A percentile compares a stretch with the other conserved stretches of the same genome.
These are phyloP conservation scores for Neonectria neomacrospora DNA, from an alignment of 2,329 filamentous ascomycete species.

Conservation along the genomic window DNA sequence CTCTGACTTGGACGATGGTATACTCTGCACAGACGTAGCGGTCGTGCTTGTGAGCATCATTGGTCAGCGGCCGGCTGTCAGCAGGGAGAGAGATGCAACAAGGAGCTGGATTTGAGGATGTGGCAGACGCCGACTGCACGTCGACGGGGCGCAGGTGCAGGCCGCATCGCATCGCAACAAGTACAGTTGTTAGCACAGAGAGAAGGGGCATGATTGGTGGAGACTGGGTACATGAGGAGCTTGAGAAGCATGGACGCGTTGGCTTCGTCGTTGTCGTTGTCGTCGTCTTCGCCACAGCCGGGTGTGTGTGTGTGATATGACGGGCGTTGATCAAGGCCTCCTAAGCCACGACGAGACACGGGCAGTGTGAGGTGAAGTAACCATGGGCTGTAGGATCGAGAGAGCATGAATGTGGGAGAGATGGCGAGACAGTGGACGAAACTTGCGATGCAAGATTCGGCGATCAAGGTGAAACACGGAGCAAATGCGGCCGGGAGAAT, in stretches of 20 bases:
- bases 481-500: slow-evolving; percentile 7
- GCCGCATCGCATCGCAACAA: slow-evolving; percentile 5
- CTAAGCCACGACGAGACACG: not conserved
- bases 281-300: not conserved
- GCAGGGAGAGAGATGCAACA: slow-evolving; percentile 1
- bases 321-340: not conserved
- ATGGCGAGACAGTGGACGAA: slow-evolving; percentile 22
- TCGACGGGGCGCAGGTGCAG: not conserved
- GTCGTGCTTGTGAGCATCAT: not conserved
- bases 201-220: slow-evolving; percentile 4
- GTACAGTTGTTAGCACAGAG: not conserved
- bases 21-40: not conserved
- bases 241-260: not conserved
- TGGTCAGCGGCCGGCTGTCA: not conserved
- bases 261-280: not conserved
- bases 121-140: slow-evolving; percentile 2
- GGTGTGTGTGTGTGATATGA: not conserved
- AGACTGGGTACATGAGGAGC: not conserved
- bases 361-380: slow-evolving; percentile 6
- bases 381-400: not conserved
- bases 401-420: slow-evolving; percentile 20
- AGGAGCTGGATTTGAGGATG: not conserved
- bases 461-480: slow-evolving; percentile 23
- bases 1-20: not conserved
- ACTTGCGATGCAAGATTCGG: not conserved